Evolutionary conservation across 176 grass and related monocot genomes (phyloP).

Genomic region (Echinochloa phyllopogon): DNA sequence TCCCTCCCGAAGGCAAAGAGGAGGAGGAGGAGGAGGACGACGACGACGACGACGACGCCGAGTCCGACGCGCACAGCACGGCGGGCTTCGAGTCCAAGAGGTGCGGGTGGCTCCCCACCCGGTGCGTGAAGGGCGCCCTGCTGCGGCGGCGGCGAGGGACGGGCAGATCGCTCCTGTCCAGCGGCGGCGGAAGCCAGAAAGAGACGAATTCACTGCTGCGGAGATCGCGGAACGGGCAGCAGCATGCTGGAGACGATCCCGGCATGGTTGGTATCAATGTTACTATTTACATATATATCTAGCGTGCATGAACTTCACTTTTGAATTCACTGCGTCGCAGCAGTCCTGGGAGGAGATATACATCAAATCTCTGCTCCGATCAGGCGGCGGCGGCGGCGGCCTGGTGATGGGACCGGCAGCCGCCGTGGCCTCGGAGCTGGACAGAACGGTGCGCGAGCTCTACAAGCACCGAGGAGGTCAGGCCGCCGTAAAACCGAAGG

Average conservation of each 20-base stretch:
- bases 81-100: constrained; percentile 49
- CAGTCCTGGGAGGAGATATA: constrained; percentile 73
- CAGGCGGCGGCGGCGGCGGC: constrained; percentile 3
- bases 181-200: neutral
- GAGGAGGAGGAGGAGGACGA: constrained; percentile 30
- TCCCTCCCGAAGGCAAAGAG: constrained; percentile 4
- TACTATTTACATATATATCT: neutral
- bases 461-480: constrained; percentile 13
- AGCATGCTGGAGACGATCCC: constrained; percentile 13
- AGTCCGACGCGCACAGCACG: constrained; percentile 53
- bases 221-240: constrained; percentile 29
- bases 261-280: constrained; percentile 42
- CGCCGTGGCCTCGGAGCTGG: constrained; percentile 48
- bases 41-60: constrained; percentile 30
- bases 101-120: constrained; percentile 68
- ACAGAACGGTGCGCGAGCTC: constrained; percentile 44
- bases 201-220: constrained; percentile 30
- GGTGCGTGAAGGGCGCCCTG: constrained; percentile 57
- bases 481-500: constrained; percentile 24
- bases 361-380: constrained; percentile 51
- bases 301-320: neutral
- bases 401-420: neutral
- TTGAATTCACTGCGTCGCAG: constrained; percentile 40
- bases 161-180: neutral
- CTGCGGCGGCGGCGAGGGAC: constrained; percentile 15